Base-by-base conservation (phyloP, 2,329 filamentous ascomycete species). In the Fusarium sp. region DNA sequence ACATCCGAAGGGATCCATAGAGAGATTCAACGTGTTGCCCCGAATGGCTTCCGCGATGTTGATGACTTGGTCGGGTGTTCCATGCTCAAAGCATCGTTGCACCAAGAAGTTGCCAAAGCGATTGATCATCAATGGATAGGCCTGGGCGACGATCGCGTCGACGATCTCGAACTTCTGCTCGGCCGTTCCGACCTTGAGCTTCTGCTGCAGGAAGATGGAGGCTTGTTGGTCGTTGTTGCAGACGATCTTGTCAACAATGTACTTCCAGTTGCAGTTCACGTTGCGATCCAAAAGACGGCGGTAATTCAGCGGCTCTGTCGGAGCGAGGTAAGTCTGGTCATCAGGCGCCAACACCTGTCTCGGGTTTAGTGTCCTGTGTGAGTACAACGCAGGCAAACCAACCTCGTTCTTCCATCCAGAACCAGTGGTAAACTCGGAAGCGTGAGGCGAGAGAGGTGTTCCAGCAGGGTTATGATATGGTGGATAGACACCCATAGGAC, bases 211-310 rank as follows among this genome's bases (percentile, higher is more conserved):
- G 83, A 99, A 99, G 78, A 99, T 98, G 4, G 96, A 99, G 14
- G 97, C 96, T 83, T 99, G 96, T 82, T 99, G 96, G 79, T 99
- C 96, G 81, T 99, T 98, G 85, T 95, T 98, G 89, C 94, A 97
- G 74, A 99, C 95, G 80, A 99, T 99, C 86, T 98, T 98, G 85
- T 99, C 95, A 61, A 99, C 96, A 76, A 99, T 98, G 81, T 97
- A 98, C 84, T 96, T 97, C 96, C 95, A 99, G 84, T 99, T 97
- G 84, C 95, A 98, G 78, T 93, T 97, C 82, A 97, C 94, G 80
- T 95, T 97, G 79, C 95, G 94, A 79, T 99, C 96, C 50, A 98
- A 90, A 42, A 99, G 88, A 62, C 95, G 94, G 68, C 96, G 94
- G 79, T 98, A 99, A 83, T 99, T 98, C 77, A 98, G 88, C 15